Percentiles rank a stretch among this genome's conserved stretches.
These are phyloP conservation scores for Botryotinia globosa DNA, from an alignment of 2,329 filamentous ascomycete species.

Conservation along the genomic window DNA sequence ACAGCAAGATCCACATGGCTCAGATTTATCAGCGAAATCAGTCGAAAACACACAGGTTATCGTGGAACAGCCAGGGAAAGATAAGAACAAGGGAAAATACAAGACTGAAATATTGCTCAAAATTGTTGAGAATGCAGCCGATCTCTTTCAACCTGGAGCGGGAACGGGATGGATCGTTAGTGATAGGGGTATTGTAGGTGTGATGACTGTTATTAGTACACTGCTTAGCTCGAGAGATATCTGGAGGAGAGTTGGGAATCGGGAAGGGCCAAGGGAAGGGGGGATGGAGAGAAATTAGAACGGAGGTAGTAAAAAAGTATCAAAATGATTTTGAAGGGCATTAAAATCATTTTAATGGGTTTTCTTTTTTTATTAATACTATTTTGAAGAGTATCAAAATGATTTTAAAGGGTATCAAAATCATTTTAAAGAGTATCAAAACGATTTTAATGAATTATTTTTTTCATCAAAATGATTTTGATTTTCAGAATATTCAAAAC, in stretches of 20 bases:
- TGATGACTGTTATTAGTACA: conserved; percentile 61
- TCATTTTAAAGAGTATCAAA: too few species aligned
- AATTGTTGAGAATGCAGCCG: conserved; percentile 56
- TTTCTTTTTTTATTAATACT: too few species aligned
- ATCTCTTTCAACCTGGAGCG: conserved; percentile 59
- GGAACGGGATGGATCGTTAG: conserved; percentile 59
- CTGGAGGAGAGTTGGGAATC: conserved; percentile 51
- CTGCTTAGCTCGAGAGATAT: conserved; percentile 58
- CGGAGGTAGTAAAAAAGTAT: not conserved
- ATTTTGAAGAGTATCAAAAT: too few species aligned
- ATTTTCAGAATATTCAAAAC: too few species aligned
- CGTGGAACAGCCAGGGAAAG: not conserved
- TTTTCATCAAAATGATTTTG: too few species aligned
- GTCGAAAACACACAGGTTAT: not conserved
- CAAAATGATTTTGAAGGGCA: too few species aligned
- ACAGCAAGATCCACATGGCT: not conserved
- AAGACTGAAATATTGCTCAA: not conserved
- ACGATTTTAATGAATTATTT: too few species aligned
- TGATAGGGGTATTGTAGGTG: conserved; percentile 51
- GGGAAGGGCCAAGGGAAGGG: too few species aligned
- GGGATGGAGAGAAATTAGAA: not conserved
- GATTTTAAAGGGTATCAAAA: too few species aligned
- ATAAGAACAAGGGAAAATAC: not conserved
- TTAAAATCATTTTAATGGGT: too few species aligned
- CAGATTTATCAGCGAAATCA: not conserved